Percentiles rank a stretch among this genome's conserved stretches.
phyloP scores from a whole-genome alignment of 2,329 filamentous ascomycete genomes.

The Trichoderma polysporum region DNA sequence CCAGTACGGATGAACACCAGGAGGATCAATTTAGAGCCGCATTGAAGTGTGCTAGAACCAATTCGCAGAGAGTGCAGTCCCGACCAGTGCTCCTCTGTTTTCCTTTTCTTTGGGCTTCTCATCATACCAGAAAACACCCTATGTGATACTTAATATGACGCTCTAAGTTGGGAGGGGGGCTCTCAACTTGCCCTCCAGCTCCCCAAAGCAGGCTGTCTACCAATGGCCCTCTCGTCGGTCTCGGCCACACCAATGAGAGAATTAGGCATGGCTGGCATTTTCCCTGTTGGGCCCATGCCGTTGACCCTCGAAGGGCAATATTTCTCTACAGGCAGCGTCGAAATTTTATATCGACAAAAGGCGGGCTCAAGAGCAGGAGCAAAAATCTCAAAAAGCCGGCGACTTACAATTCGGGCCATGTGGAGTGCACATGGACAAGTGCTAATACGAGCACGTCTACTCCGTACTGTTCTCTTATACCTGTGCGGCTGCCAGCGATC shows the following conservation, averaged over 20 bases:
- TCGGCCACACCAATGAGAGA: neutral
- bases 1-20: too few relatives aligned
- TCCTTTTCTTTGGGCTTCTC: neutral
- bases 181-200: neutral
- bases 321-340: neutral
- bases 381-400: neutral
- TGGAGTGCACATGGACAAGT: too few relatives aligned
- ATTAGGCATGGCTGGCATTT: neutral
- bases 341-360: neutral
- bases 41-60: neutral
- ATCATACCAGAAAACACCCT: neutral
- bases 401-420: neutral
- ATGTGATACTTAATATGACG: neutral
- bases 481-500: neutral
- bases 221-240: neutral
- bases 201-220: neutral
- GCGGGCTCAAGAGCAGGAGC: neutral
- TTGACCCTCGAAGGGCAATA: neutral
- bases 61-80: neutral
- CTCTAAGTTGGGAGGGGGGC: neutral
- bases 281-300: neutral
- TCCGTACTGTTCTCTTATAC: too few relatives aligned
- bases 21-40: neutral
- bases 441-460: too few relatives aligned
- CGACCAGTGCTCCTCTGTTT: neutral